Base-by-base conservation (phyloP, 2,329 filamentous ascomycete species). In the Verticillium klebahnii region DNA sequence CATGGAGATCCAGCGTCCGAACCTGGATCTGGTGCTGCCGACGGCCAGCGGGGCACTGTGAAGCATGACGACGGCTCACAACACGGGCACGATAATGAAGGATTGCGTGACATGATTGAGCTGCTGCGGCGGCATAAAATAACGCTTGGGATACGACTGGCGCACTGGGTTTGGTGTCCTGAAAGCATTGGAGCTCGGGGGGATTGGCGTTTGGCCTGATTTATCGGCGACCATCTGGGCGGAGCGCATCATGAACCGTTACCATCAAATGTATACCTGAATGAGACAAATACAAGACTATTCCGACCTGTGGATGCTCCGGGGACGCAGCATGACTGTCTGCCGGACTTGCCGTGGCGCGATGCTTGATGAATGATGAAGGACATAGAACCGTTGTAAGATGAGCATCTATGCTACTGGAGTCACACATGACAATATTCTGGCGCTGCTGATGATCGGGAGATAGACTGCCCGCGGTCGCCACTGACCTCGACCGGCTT, bases 1-100 rank as follows among this genome's bases (percentile, higher is more conserved):
- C 68, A 67, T 86, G 66, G 84, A 87, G 64, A 81, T 87, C 54
- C 71, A 79, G 32, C 74, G 84, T 40, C 79, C 80, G 0, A 65
- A 70, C 0, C 57, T 77, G 55, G 66, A 72, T 55, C 66, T 77
- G 23, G 45, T 50, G 19, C 45, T 50, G 45, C 45, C 45, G 45
- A 50, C 17, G 19, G 45, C 45, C 45, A 50, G 45, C 12, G 45
- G 45, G 45, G 45, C 45, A 19, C 19, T 50, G 45, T 50, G 19
- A 50, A 40, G 3, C 34, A 36, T 14, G 9, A 36, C 9, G 34
- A 36, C 34, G 34, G 34, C 34, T 36, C 34, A 36, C 34, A 14
- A 40, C 15, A 5, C 37, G 37, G 14, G 37, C 1, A 40, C 6
- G 15, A 40, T 15, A 7, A n/a, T 15, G 37, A 40, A 17, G 37